phyloP scores from a whole-genome alignment of 2,329 filamentous ascomycete species.

The Aquanectria penicillioides region DNA sequence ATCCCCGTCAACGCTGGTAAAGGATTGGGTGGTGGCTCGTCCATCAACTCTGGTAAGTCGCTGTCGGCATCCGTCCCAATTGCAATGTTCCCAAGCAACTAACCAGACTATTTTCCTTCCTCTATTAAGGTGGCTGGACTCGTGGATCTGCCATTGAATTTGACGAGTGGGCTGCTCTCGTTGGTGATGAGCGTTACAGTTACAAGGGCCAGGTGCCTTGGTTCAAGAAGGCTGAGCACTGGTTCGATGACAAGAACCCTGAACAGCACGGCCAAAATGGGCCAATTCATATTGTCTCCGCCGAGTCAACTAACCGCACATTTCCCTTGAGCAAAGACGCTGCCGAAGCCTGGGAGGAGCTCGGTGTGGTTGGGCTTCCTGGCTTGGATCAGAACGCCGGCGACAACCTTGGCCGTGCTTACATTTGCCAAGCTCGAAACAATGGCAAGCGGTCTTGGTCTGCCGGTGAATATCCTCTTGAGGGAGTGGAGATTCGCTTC shows the following conservation, averaged over 20 bases:
- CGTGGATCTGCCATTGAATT: conserved; percentile 57
- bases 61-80: no score
- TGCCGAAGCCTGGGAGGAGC: conserved; percentile 52
- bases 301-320: conserved; percentile 44
- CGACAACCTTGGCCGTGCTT: conserved; percentile 46
- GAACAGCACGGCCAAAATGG: conserved; percentile 52
- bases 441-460: conserved; percentile 39
- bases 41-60: conserved; percentile 19
- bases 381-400: conserved; percentile 43
- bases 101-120: neutral
- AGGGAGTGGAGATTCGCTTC: conserved; percentile 39
- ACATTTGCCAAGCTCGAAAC: conserved; percentile 41
- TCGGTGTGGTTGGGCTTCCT: conserved; percentile 44
- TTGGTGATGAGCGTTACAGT: conserved; percentile 54
- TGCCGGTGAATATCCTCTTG: conserved; percentile 36
- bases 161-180: conserved; percentile 52
- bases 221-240: conserved; percentile 52
- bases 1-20: conserved; percentile 47
- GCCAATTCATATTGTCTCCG: conserved; percentile 46
- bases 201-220: conserved; percentile 58
- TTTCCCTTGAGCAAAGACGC: conserved; percentile 51
- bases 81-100: no score
- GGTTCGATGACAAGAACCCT: conserved; percentile 40
- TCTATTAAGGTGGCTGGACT: conserved; percentile 50
- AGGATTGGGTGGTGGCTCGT: conserved; percentile 41